Base-by-base conservation (phyloP, 148 eudicot species). In the Nepenthes gracilis region DNA sequence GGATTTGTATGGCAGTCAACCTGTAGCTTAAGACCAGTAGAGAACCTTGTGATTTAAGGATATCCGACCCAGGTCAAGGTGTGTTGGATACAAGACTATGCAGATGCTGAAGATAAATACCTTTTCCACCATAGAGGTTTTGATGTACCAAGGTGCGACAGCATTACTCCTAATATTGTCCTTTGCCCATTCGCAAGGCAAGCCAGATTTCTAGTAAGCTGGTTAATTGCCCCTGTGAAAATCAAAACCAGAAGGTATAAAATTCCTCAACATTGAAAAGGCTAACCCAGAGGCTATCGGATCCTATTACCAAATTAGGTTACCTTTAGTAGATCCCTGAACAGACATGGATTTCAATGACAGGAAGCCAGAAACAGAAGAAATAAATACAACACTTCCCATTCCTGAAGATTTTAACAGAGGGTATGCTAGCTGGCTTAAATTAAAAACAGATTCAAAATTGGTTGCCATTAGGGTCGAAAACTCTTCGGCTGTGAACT, bases 301-400 rank as follows among this genome's bases (percentile, higher is more conserved):
- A 23, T 23, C 23, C 23, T 53, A 60, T 34, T 12, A 47, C 9
- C 6, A 10, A 60, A 23, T 23, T 23, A 23, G 51, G 14, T 67
- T 64, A 85, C 92, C 92, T 73, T 85, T 85, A 36, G 45, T 40
- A 3, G 45, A 0, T 8, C 45, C 45, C 45, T 40, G 45, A 40
- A 40, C 6, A 40, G 45, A 40, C 45, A 40, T 40, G 8, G 45
- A 40, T 40, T 40, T 40, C 45, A 40, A 8, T 40, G 87, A 80
- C 59, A 85, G 81, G 70, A 83, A 76, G 37, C 85, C 78, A 34
- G 92, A 74, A 60, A 85, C 92, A 38, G 92, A 85, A 52, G 92
- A 85, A 36, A 77, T 74, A 66, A 78, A 85, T 1, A 85, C 83
- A 23, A 85, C 69, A 70, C 81, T 85, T 67, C 80, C 87, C 49